Evolutionary conservation across 2,329 filamentous ascomycete genomes (phyloP), one percentile per base, ranked within the genome.

Genomic region (Penicillium glabrum): DNA sequence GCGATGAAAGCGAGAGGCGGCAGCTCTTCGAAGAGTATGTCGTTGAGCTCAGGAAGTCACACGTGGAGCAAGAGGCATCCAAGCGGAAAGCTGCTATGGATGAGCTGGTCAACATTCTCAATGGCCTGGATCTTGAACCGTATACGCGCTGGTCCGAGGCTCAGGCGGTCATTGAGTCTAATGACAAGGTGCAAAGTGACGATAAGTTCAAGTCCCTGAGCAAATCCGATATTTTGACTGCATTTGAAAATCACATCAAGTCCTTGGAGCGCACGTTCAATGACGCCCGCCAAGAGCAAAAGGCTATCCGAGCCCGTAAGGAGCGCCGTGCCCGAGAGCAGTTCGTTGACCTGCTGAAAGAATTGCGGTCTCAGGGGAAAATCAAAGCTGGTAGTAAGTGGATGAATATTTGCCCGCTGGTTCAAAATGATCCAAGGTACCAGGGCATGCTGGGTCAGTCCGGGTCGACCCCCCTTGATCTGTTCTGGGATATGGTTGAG

Each of bases 401-500:
- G 95, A 90, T 84, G 74, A 85, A 92, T 57, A 82, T 98, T 61
- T 81, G 89, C 63, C 86, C 89, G 0, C 72, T 89, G 47, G 84
- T 99, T 64, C 85, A 90, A 66, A 81, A 89, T 54, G 95, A 99
- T 68, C 83, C 88, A 47, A 90, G 93, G 63, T 98, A 96, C 75
- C 83, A 81, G 66, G 87, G 86, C 61, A 91, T 96, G 81, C 83
- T 93, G 58, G 93, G 92, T 51, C 91, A 96, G 70, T 77, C 84
- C 57, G 93, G 93, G 54, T 96, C 93, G 5, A 89, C 86, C 5
- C 91, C 95, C 14, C 83, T 96, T 62, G 92, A 98, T 68, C 81
- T 99, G 7, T 98, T 99, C 79, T 97, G 93, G 91, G 95, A 99
- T 72, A 81, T 93, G 47, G 83, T 98, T 26, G 95, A 98, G 72